These are phyloP conservation scores for Ceratocystis lukuohia DNA, from an alignment of 2,329 filamentous ascomycete species.

Conservation along the genomic window DNA sequence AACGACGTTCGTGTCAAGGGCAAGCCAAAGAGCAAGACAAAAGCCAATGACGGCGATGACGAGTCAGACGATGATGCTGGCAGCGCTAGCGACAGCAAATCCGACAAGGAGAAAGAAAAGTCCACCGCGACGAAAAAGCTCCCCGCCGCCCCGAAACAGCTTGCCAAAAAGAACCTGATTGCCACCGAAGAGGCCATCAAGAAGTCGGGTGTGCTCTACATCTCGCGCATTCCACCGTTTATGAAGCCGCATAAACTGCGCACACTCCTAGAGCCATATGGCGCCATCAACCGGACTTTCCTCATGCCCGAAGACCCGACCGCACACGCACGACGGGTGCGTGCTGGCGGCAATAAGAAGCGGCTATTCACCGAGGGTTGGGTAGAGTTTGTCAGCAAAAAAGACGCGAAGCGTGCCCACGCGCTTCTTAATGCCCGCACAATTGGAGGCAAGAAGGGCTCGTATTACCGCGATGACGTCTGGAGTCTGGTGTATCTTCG, in stretches of 20 bases:
- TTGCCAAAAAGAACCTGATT: conserved; percentile 56
- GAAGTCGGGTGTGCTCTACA: conserved; percentile 68
- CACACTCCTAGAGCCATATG: conserved; percentile 61
- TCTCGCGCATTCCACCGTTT: conserved; percentile 74
- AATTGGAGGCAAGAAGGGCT: conserved; percentile 72
- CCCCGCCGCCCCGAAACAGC: conserved; percentile 20
- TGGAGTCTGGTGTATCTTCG: conserved; percentile 74
- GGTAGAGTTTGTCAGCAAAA: conserved; percentile 68
- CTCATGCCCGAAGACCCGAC: conserved; percentile 61
- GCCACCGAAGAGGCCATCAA: conserved; percentile 50
- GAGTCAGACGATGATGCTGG: conserved; percentile 26
- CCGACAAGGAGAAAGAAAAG: conserved; percentile 32
- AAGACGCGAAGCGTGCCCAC: conserved; percentile 61
- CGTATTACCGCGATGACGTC: conserved; percentile 72
- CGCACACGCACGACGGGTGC: conserved; percentile 52
- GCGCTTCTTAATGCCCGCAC: conserved; percentile 64
- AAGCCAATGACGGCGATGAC: conserved; percentile 23
- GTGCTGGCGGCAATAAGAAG: conserved; percentile 70
- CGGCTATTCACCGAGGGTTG: conserved; percentile 71
- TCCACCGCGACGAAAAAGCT: conserved; percentile 9
- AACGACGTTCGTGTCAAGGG: conserved; percentile 23
- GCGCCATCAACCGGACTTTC: conserved; percentile 64
- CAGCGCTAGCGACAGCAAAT: conserved; percentile 37
- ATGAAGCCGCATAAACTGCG: conserved; percentile 74
- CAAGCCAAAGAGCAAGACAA: conserved; percentile 25